Conservation (phyloP, 495 filamentous ascomycete species). For the Platismatia glauca region DNA sequence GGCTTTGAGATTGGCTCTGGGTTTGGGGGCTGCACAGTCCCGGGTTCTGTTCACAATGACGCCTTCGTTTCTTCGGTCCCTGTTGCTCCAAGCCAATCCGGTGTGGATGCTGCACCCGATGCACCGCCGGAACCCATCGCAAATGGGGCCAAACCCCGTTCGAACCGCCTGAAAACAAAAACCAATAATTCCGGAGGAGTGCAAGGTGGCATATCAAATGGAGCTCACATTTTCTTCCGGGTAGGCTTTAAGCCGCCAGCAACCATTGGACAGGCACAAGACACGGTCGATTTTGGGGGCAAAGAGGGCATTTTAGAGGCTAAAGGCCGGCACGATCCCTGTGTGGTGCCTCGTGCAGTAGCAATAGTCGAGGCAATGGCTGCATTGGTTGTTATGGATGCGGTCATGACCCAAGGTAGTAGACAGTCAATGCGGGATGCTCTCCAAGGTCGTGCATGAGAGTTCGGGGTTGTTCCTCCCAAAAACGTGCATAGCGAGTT, state of each 20-base stretch:
- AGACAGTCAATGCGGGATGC: slow-evolving; percentile 32
- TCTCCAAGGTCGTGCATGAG: slow-evolving; percentile 1
- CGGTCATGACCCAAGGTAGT: slow-evolving; percentile 77
- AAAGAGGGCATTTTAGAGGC: slow-evolving; percentile 73
- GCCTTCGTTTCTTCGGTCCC: slow-evolving; percentile 59
- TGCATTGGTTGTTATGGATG: slow-evolving; percentile 81
- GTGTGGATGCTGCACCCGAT: slow-evolving; percentile 26
- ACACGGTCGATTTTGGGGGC: slow-evolving; percentile 70
- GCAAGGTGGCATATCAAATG: slow-evolving; percentile 95
- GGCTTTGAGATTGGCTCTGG: slow-evolving; percentile 95
- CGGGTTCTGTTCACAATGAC: slow-evolving; percentile 90
- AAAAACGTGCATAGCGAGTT: not conserved
- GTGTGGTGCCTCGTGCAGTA: slow-evolving; percentile 86
- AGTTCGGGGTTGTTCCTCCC: not conserved
- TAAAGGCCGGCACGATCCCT: slow-evolving; percentile 94
- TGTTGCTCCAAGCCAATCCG: slow-evolving; percentile 20
- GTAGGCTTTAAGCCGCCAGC: slow-evolving; percentile 94
- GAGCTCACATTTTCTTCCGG: slow-evolving; percentile 88
- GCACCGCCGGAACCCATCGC: slow-evolving; percentile 20
- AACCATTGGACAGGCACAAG: slow-evolving; percentile 88
- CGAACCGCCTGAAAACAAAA: slow-evolving; percentile 63
- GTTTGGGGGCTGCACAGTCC: slow-evolving; percentile 67
- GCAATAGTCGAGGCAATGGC: slow-evolving; percentile 98
- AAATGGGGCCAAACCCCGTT: slow-evolving; percentile 35
- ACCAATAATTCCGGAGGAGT: slow-evolving; percentile 97